These are phyloP conservation scores for Xylaria sp. DNA, from an alignment of 2,329 filamentous ascomycete genomes.

Conservation along the genomic window DNA sequence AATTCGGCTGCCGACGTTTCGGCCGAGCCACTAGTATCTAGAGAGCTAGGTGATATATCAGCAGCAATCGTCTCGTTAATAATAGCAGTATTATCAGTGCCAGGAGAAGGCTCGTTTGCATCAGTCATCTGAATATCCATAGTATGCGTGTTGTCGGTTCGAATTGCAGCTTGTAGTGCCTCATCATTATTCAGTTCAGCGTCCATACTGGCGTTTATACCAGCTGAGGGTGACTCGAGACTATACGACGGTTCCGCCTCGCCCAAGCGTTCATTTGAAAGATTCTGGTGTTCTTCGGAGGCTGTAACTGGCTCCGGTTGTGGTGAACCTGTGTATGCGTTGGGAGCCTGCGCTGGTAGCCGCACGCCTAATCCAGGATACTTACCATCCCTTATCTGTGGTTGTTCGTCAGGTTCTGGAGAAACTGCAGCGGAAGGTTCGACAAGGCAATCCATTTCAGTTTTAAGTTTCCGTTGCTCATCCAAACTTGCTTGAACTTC, in stretches of 20 bases:
- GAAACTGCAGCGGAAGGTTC: conserved; percentile 30
- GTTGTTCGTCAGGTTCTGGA: conserved; percentile 22
- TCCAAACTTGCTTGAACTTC: conserved; percentile 54
- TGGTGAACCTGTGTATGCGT: conserved; percentile 10
- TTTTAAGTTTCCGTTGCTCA: conserved; percentile 48
- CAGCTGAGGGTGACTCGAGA: conserved; percentile 2
- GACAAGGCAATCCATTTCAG: conserved; percentile 51
- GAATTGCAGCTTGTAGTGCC: conserved; percentile 29
- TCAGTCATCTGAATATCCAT: conserved; percentile 27
- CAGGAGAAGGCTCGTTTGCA: not conserved
- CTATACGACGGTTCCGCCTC: not conserved
- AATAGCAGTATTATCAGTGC: not conserved
- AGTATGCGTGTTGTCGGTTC: conserved; percentile 19
- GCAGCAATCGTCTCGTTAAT: not conserved
- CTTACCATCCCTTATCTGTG: conserved; percentile 32
- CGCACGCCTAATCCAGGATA: conserved; percentile 9
- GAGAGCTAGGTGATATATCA: conserved; percentile 1
- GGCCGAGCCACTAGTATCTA: conserved; percentile 2
- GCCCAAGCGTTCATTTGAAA: not conserved
- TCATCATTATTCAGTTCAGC: conserved; percentile 22
- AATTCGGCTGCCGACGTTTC: not conserved
- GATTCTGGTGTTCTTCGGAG: conserved; percentile 2
- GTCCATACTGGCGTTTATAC: conserved; percentile 6
- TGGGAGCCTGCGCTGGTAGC: conserved; percentile 5
- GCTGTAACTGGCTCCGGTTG: not conserved